Base-by-base conservation (phyloP, 306 rosid species). In the Cicer yamashitae region DNA sequence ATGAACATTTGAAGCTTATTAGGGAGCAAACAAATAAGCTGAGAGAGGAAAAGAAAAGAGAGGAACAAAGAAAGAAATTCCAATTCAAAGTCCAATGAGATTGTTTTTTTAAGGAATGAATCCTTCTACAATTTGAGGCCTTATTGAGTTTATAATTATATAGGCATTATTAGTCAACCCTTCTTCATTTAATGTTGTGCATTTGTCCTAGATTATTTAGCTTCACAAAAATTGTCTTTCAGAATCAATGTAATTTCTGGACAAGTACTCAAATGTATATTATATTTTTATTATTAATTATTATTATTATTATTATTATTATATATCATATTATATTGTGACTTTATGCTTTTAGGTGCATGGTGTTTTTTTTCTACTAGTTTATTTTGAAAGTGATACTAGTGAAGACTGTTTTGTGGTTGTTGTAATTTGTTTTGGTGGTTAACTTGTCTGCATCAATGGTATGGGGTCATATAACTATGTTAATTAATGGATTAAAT, bases 231-330 rank as follows among this genome's bases (percentile, higher is more conserved):
- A 59, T 81, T 81, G 15, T 40, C 73, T 46, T 51, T 60, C 48
- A 74, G 56, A 82, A 73, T 75, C 80, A 73, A 34, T 77, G 50
- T 56, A 68, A 77, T 40, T 79, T 59, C 50, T 71, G 67, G 61
- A 69, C 75, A 68, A 50, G 75, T 81, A 69, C 51, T 81, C 79
- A 81, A 81, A 52, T 84, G 86, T 70, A 73, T 40, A 52, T 76
- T 45, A 50, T 34, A 60, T 30, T 17, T 17, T 17, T 30, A 30
- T 25, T 17, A 3, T 30, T 30, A n/a, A 4, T 4, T 30, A 30
- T 30, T 30, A 30, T 30, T n/a, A n/a, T 17, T 30, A 30, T 25
- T 17, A 3, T 30, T 30, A 4, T 4, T 30, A 30, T 30, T 30
- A 30, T 30, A 56, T 58, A 65, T 45, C 37, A 76, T 52, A 67